A percentile compares a stretch with the other conserved stretches of the same genome.
These are phyloP conservation scores for Mollisia scopiformis DNA, from an alignment of 2,329 filamentous ascomycete genomes.

Conservation along the genomic window DNA sequence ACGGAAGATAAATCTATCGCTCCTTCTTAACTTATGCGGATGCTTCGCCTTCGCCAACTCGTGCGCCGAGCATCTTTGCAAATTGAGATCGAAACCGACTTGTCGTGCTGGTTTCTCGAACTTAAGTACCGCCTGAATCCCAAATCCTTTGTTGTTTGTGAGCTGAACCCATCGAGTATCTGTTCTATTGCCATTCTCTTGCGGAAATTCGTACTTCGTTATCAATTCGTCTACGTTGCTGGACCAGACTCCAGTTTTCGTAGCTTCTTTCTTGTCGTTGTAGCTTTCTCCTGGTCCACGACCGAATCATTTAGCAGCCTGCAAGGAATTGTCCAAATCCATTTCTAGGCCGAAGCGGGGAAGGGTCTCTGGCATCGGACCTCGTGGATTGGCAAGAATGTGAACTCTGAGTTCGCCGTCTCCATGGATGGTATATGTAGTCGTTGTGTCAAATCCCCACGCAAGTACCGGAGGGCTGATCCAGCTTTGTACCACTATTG, in stretches of 20 bases:
- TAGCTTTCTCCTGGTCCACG: slow-evolving; percentile 70
- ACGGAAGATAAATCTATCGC: slow-evolving; percentile 46
- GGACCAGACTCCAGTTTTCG: slow-evolving; percentile 13
- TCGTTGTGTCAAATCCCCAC: slow-evolving; percentile 56
- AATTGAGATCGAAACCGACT: slow-evolving; percentile 50
- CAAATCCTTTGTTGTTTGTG: slow-evolving; percentile 29
- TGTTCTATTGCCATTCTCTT: slow-evolving; percentile 68
- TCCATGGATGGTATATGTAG: slow-evolving; percentile 54
- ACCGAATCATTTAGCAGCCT: slow-evolving; percentile 64
- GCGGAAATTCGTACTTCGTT: slow-evolving; percentile 66
- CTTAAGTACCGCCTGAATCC: slow-evolving; percentile 32
- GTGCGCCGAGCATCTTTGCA: slow-evolving; percentile 53
- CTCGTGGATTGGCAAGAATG: slow-evolving; percentile 48
- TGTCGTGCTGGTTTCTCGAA: slow-evolving; percentile 44
- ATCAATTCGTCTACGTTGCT: slow-evolving; percentile 51
- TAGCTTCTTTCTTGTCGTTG: slow-evolving; percentile 59
- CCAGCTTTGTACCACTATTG: slow-evolving; percentile 48
- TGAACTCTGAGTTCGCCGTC: slow-evolving; percentile 50
- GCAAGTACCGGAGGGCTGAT: slow-evolving; percentile 62
- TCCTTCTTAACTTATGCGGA: slow-evolving; percentile 62
- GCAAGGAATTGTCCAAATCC: slow-evolving; percentile 49
- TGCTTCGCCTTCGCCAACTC: slow-evolving; percentile 62
- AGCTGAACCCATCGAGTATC: slow-evolving; percentile 59
- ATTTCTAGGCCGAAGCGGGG: slow-evolving; percentile 66
- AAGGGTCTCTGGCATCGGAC: slow-evolving; percentile 54